Evolutionary conservation across 2,329 filamentous ascomycete species (phyloP).

Genomic region (Paraconiothyrium sp.): DNA sequence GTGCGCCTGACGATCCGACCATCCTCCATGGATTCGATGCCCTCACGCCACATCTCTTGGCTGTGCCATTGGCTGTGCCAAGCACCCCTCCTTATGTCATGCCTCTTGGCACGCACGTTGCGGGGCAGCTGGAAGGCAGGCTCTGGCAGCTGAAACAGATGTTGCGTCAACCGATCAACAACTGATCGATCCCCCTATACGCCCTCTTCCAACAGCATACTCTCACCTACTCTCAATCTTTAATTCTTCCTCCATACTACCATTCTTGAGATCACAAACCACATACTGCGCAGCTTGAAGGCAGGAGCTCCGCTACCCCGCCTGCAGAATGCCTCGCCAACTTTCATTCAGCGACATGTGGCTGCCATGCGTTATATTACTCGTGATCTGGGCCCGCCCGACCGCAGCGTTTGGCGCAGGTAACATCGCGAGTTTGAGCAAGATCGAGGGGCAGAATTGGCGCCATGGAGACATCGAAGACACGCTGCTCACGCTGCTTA

Average conservation of each 20-base stretch:
- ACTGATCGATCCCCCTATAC: constrained; percentile 14
- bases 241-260: background rate
- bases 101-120: constrained; percentile 7
- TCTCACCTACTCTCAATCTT: background rate
- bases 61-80: constrained; percentile 12
- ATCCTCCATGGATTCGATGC: background rate
- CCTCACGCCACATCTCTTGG: constrained; percentile 6
- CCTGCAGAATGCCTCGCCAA: constrained; percentile 14
- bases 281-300: constrained; percentile 11
- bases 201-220: background rate
- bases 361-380: constrained; percentile 53
- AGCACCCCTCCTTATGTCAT: constrained; percentile 20
- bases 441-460: constrained; percentile 84
- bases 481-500: constrained; percentile 77
- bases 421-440: constrained; percentile 83
- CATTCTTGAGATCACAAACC: background rate
- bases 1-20: constrained; percentile 1
- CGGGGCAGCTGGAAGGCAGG: constrained; percentile 9
- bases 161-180: constrained; percentile 21
- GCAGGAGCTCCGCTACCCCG: constrained; percentile 15
- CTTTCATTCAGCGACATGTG: constrained; percentile 33
- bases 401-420: constrained; percentile 85
- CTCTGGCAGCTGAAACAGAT: constrained; percentile 22
- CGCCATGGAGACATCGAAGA: constrained; percentile 83
- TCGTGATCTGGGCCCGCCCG: constrained; percentile 75